These are phyloP conservation scores for Azolla pinnata DNA, from an alignment of 75 land plant genomes.

Conservation along the genomic window DNA sequence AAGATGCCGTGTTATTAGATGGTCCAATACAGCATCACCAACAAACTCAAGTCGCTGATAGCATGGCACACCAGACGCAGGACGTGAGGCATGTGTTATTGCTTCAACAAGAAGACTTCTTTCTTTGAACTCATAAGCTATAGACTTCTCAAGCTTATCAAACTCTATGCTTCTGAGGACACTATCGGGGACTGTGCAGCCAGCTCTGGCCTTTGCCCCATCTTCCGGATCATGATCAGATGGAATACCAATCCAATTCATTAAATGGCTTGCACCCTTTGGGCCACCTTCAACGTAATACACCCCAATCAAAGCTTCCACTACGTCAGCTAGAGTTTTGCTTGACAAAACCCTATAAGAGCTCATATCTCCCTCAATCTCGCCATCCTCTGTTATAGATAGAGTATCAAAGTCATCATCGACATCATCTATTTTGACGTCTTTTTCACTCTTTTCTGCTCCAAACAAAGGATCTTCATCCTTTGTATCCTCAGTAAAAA, in stretches of 20 bases:
- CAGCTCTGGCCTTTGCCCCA: slow-evolving; percentile 23
- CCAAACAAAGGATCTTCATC: slow-evolving; percentile 44
- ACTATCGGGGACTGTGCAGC: slow-evolving; percentile 58
- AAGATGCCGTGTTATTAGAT: slow-evolving; percentile 86
- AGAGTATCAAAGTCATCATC: slow-evolving; percentile 30
- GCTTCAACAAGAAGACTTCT: slow-evolving; percentile 75
- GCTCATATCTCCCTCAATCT: slow-evolving; percentile 81
- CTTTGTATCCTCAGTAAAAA: slow-evolving; percentile 89
- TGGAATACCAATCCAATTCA: slow-evolving; percentile 97
- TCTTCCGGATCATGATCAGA: slow-evolving; percentile 63
- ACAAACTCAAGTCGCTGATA: slow-evolving; percentile 95
- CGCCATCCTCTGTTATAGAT: slow-evolving; percentile 80
- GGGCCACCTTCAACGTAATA: slow-evolving; percentile 98
- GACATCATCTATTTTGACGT: slow-evolving; percentile 11
- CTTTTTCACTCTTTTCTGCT: slow-evolving; percentile 20
- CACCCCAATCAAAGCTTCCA: slow-evolving; percentile 93
- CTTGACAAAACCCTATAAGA: slow-evolving; percentile 94
- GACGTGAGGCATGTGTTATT: slow-evolving; percentile 96
- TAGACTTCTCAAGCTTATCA: slow-evolving; percentile 48
- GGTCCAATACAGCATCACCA: slow-evolving; percentile 98
- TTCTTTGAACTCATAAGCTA: slow-evolving; percentile 54
- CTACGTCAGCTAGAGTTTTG: slow-evolving; percentile 98
- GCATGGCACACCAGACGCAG: slow-evolving; percentile 92
- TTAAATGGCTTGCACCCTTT: slow-evolving; percentile 75
- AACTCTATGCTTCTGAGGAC: slow-evolving; percentile 73